These are phyloP conservation scores for Sechiopsis laciniata DNA, from an alignment of 306 rosid genomes.

Conservation along the genomic window DNA sequence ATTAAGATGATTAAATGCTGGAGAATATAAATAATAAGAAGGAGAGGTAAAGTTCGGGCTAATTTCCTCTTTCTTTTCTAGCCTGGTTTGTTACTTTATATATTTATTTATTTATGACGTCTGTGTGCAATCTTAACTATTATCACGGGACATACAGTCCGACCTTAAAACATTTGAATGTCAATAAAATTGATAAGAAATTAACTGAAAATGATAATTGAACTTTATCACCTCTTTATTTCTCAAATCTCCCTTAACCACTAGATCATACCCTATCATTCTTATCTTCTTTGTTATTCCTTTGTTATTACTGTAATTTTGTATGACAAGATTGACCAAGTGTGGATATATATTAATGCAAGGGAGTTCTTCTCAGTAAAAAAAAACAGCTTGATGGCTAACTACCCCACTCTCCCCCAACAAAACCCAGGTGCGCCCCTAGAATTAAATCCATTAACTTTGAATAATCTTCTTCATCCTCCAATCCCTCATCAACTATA, in stretches of 20 bases:
- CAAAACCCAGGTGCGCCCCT: conserved; percentile 49
- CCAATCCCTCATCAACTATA: background rate
- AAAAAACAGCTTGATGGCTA: conserved; percentile 16
- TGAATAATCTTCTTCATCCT: conserved; percentile 26
- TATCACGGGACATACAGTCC: no score
- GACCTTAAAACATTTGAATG: no score
- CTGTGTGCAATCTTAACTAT: no score
- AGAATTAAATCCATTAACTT: conserved; percentile 26
- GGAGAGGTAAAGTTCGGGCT: background rate
- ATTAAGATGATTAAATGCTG: no score
- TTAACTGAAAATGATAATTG: no score
- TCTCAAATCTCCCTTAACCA: no score
- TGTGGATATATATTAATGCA: background rate
- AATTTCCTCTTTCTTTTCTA: background rate
- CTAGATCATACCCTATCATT: no score
- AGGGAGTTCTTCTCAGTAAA: background rate
- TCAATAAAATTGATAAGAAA: no score
- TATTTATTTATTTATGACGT: no score
- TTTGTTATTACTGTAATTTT: background rate
- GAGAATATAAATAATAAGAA: no score
- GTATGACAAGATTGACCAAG: conserved; percentile 17
- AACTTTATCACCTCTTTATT: no score
- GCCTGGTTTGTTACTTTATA: background rate
- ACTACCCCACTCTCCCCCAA: conserved; percentile 27
- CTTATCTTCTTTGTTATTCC: no score